Evolutionary conservation across 2,329 filamentous ascomycete genomes (phyloP).

Genomic region (Pseudocercospora musae): DNA sequence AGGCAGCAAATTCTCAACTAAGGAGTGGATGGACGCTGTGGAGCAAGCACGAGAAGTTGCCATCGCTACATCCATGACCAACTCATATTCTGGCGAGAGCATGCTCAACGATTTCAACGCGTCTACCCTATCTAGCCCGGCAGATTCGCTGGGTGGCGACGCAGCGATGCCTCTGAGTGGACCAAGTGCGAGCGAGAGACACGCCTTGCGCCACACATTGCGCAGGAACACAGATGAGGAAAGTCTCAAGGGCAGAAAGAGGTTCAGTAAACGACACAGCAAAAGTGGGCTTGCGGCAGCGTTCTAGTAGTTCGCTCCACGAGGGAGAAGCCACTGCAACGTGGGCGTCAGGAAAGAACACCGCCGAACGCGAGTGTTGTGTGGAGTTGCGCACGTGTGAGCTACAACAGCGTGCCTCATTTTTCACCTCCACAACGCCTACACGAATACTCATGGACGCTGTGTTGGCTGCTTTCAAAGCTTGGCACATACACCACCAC

Average conservation of each 20-base stretch:
- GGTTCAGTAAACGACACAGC: conserved; percentile 88
- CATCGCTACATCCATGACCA: conserved; percentile 59
- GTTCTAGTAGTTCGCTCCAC: conserved; percentile 53
- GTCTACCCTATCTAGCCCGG: conserved; percentile 67
- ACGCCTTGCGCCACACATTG: conserved; percentile 34
- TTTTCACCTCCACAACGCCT: conserved; percentile 1
- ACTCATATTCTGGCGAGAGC: conserved; percentile 59
- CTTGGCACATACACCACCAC: neutral
- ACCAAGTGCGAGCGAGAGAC: conserved; percentile 26
- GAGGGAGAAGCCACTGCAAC: conserved; percentile 4
- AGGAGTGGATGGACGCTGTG: conserved; percentile 90
- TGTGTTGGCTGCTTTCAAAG: neutral
- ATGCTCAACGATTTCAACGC: conserved; percentile 42
- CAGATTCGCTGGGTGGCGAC: conserved; percentile 66
- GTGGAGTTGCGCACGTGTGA: neutral
- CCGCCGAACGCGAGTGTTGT: neutral
- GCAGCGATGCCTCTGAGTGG: conserved; percentile 33
- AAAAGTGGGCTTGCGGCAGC: conserved; percentile 90
- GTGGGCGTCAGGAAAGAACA: neutral
- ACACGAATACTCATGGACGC: neutral
- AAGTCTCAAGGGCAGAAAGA: conserved; percentile 47
- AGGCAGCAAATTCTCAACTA: conserved; percentile 64
- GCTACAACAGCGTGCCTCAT: neutral
- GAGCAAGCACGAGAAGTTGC: conserved; percentile 85
- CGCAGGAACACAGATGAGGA: conserved; percentile 37